Conservation (phyloP, 441 rosid species). For the Bocquillonia castaneifolia region DNA sequence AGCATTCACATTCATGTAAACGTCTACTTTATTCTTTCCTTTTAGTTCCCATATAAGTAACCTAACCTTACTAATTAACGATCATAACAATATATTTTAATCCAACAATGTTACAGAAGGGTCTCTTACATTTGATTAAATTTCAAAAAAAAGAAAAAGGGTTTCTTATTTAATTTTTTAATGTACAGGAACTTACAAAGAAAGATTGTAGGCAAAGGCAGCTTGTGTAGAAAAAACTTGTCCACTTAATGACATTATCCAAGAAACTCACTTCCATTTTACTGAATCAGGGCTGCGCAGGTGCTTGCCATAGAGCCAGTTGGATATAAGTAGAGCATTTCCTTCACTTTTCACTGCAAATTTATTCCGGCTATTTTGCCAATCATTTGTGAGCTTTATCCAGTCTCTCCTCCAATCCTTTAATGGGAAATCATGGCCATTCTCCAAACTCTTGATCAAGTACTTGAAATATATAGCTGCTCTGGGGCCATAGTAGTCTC, state of each 20-base stretch:
- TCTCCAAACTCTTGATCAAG: constrained; percentile 40
- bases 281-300: constrained; percentile 29
- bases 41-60: too few relatives aligned
- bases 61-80: too few relatives aligned
- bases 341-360: constrained; percentile 40
- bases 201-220: background rate
- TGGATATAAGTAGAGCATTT: constrained; percentile 37
- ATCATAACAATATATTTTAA: too few relatives aligned
- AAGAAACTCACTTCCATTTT: background rate
- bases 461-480: constrained; percentile 59
- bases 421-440: constrained; percentile 36
- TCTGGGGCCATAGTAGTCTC: constrained; percentile 60
- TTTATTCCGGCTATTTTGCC: constrained; percentile 45
- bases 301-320: constrained; percentile 47
- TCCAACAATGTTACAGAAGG: too few relatives aligned
- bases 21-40: too few relatives aligned
- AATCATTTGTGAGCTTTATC: constrained; percentile 60
- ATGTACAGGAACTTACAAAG: background rate
- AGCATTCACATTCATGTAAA: too few relatives aligned
- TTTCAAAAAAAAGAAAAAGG: background rate
- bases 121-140: too few relatives aligned
- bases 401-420: constrained; percentile 62
- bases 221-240: too few relatives aligned
- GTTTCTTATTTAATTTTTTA: too few relatives aligned
- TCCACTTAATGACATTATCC: background rate